phyloP scores from a whole-genome alignment of 768 basidiomycete species.

The Termitomyces sp. region DNA sequence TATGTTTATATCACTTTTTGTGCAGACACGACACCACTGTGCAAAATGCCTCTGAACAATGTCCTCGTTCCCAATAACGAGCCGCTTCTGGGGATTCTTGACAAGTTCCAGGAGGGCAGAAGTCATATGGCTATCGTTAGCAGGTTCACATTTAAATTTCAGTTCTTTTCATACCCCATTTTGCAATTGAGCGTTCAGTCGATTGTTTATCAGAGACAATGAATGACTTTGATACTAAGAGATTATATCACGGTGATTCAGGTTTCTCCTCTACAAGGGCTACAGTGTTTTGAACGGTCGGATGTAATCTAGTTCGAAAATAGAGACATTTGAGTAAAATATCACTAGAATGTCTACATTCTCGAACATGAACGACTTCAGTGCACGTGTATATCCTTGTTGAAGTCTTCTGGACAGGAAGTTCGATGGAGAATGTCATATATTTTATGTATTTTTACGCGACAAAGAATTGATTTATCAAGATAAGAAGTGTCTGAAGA shows the following conservation, averaged over 20 bases:
- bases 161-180: not conserved
- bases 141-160: slow-evolving; percentile 36
- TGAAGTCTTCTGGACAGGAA: not conserved
- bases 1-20: not conserved
- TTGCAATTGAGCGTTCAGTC: not conserved
- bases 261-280: too few relatives aligned
- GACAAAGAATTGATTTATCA: not conserved
- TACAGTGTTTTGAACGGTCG: too few relatives aligned
- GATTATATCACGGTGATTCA: too few relatives aligned
- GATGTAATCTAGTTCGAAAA: too few relatives aligned
- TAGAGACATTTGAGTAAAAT: too few relatives aligned
- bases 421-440: not conserved
- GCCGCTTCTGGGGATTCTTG: slow-evolving; percentile 77
- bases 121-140: slow-evolving; percentile 92
- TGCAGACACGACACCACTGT: slow-evolving; percentile 74
- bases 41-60: slow-evolving; percentile 80
- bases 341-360: too few relatives aligned
- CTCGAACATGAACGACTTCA: too few relatives aligned
- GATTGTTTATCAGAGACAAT: too few relatives aligned
- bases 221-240: too few relatives aligned
- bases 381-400: not conserved
- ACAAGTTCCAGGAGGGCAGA: slow-evolving; percentile 85
- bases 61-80: slow-evolving; percentile 87
- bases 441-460: not conserved
- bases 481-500: not conserved